Percentiles rank a stretch among this genome's conserved stretches.
Conservation (phyloP, 2,329 filamentous ascomycete genomes). For the Talaromyces sp. region DNA sequence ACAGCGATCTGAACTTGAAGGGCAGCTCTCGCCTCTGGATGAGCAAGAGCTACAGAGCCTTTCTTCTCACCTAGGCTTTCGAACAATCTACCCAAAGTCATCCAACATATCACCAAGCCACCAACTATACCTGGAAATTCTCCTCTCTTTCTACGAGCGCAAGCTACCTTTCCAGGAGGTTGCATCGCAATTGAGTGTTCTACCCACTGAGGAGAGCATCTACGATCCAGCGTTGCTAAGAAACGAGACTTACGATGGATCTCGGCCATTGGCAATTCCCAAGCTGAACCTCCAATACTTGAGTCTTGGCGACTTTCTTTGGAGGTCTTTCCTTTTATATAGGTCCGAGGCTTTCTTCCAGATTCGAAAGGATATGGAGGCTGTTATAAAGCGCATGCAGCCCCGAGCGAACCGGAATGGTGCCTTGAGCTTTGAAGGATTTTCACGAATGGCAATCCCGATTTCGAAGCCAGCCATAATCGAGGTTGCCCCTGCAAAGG, state of each 20-base stretch:
- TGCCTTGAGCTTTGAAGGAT: constrained; percentile 73
- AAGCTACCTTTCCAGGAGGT: constrained; percentile 80
- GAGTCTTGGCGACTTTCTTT: constrained; percentile 94
- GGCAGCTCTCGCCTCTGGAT: constrained; percentile 71
- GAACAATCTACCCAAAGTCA: constrained; percentile 77
- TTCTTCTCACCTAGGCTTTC: constrained; percentile 71
- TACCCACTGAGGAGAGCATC: constrained; percentile 80
- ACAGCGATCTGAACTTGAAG: constrained; percentile 74
- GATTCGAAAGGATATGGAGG: constrained; percentile 87
- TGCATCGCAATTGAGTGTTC: constrained; percentile 68
- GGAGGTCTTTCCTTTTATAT: constrained; percentile 87
- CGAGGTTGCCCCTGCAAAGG: constrained; percentile 78
- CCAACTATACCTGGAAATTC: constrained; percentile 60
- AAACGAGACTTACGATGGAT: constrained; percentile 86
- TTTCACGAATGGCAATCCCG: constrained; percentile 87
- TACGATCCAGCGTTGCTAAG: constrained; percentile 79
- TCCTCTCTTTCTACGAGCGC: constrained; percentile 75
- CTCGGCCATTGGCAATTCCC: constrained; percentile 82
- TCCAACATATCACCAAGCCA: constrained; percentile 66
- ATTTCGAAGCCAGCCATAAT: constrained; percentile 84
- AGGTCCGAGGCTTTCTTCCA: constrained; percentile 91
- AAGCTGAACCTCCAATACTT: constrained; percentile 96
- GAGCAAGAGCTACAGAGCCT: constrained; percentile 75
- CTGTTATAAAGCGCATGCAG: constrained; percentile 75
- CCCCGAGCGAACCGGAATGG: constrained; percentile 67